These are phyloP conservation scores for Phaseolus lunatus DNA, from an alignment of 306 rosid species.

Conservation along the genomic window DNA sequence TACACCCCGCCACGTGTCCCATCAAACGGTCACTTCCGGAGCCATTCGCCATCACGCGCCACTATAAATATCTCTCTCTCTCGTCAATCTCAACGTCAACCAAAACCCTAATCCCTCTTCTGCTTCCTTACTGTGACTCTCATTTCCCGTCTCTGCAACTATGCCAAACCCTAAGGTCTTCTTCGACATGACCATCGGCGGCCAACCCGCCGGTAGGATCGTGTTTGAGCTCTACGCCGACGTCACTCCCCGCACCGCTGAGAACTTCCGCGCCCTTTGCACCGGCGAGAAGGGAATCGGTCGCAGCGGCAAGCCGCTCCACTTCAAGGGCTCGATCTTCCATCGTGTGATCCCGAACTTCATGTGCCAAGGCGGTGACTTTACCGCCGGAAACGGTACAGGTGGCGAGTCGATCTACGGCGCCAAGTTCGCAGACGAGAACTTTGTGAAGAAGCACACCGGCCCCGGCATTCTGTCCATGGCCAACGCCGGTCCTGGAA, in stretches of 20 bases:
- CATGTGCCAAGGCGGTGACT: constrained; percentile 6
- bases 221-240: neutral
- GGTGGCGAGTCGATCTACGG: constrained; percentile 6
- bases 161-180: neutral
- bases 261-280: constrained; percentile 2
- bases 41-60: constrained; percentile 27
- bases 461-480: neutral
- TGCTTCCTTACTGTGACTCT: neutral
- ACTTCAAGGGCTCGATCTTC: neutral
- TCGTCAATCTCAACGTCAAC: neutral
- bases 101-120: constrained; percentile 31
- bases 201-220: neutral
- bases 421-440: neutral
- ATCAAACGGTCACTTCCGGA: constrained; percentile 49
- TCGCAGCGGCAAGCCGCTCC: constrained; percentile 1
- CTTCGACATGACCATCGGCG: constrained; percentile 4
- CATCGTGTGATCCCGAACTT: constrained; percentile 8
- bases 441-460: constrained; percentile 14
- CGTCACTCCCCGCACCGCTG: neutral
- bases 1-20: constrained; percentile 52
- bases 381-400: constrained; percentile 17
- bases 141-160: neutral
- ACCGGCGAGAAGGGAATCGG: neutral
- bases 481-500: constrained; percentile 67
- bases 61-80: constrained; percentile 42